Conservation (phyloP, 164 flowering plant genomes). For the Chloranthus sessilifolius region DNA sequence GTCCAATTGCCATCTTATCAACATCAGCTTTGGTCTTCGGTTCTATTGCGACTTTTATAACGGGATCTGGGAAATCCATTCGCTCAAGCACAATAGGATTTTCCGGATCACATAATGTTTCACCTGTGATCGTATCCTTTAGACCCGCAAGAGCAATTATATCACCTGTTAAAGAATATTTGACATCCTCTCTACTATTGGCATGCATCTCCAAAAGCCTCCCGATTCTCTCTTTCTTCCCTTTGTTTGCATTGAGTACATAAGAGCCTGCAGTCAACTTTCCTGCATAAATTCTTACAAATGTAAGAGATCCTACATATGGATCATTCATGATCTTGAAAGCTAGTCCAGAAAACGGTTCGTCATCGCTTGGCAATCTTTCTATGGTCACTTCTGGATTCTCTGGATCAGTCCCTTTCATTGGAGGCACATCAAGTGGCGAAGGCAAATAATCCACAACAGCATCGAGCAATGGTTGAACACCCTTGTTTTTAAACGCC, state of each 20-base stretch:
- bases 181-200: slow-evolving; percentile 90
- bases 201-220: slow-evolving; percentile 98
- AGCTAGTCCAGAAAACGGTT: slow-evolving; percentile 91
- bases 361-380: slow-evolving; percentile 71
- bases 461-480: slow-evolving; percentile 91
- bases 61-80: slow-evolving; percentile 99
- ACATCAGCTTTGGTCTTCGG: slow-evolving; percentile 96
- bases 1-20: slow-evolving; percentile 84
- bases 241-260: slow-evolving; percentile 86
- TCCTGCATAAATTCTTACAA: slow-evolving; percentile 88
- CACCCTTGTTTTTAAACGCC: slow-evolving; percentile 95
- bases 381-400: slow-evolving; percentile 56
- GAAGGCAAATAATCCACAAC: slow-evolving; percentile 93
- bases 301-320: slow-evolving; percentile 90
- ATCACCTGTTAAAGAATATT: slow-evolving; percentile 77
- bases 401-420: slow-evolving; percentile 93
- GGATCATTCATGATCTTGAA: slow-evolving; percentile 95
- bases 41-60: slow-evolving; percentile 95
- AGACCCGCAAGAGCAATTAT: slow-evolving; percentile 94
- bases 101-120: slow-evolving; percentile 82
- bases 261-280: slow-evolving; percentile 76
- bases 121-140: slow-evolving; percentile 93
- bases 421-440: slow-evolving; percentile 79
- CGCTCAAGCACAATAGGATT: slow-evolving; percentile 79
- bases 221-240: slow-evolving; percentile 91